phyloP scores from a whole-genome alignment of 352 stramenopile genomes.

The Globisporangium camurandrum region DNA sequence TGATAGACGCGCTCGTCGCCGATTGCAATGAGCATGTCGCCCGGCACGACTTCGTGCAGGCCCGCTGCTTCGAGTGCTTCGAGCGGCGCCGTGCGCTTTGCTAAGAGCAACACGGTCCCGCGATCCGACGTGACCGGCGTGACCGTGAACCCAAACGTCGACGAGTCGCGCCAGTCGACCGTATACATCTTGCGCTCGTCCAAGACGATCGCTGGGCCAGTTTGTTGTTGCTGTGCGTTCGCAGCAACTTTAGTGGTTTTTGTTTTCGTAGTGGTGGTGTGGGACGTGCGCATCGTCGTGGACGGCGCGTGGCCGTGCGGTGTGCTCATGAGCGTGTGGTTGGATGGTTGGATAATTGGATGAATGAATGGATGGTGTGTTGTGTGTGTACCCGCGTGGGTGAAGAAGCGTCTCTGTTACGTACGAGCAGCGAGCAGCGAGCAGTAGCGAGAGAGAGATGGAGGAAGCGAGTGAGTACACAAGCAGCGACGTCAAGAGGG shows the following conservation, averaged over 20 bases:
- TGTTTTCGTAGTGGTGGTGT: not conserved
- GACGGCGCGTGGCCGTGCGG: not conserved
- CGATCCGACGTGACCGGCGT: constrained; percentile 63
- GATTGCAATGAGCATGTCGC: constrained; percentile 71
- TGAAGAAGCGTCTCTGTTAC: too few species aligned
- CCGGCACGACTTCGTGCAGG: constrained; percentile 60
- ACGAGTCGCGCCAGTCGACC: constrained; percentile 51
- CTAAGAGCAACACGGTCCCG: constrained; percentile 51
- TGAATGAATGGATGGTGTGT: too few species aligned
- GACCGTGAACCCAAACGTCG: constrained; percentile 64
- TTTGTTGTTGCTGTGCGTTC: constrained; percentile 17
- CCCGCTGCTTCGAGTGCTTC: constrained; percentile 28
- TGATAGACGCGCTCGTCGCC: constrained; percentile 74
- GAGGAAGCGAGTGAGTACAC: too few species aligned
- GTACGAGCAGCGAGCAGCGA: too few species aligned
- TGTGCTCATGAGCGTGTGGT: not conserved
- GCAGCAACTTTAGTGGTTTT: constrained; percentile 11
- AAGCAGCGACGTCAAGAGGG: too few species aligned
- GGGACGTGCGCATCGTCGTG: not conserved
- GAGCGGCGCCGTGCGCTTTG: constrained; percentile 33
- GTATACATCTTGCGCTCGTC: constrained; percentile 77
- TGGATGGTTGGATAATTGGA: not conserved
- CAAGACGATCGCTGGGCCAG: constrained; percentile 30
- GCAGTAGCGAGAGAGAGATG: too few species aligned
- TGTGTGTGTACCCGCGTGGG: not conserved